A percentile compares a stretch with the other conserved stretches of the same genome.
Conservation (phyloP, 2,329 filamentous ascomycete genomes). For the Aspergillus alliaceus region DNA sequence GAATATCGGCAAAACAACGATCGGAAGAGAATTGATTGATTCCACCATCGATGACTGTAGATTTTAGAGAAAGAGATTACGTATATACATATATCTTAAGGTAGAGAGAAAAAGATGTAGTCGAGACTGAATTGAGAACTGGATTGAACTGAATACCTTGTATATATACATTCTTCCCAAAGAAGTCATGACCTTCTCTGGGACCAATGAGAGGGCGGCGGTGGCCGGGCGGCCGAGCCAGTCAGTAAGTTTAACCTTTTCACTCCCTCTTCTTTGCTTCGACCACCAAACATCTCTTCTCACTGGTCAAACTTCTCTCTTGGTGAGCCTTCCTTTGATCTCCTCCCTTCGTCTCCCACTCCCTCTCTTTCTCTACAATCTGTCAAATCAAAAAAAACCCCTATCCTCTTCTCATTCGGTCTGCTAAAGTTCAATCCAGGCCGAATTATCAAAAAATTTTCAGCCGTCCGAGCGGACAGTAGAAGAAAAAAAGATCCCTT, state of each 20-base stretch:
- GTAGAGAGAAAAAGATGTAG: background rate
- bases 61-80: too few relatives aligned
- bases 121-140: background rate
- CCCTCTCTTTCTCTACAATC: background rate
- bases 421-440: background rate
- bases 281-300: background rate
- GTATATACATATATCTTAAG: background rate
- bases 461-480: background rate
- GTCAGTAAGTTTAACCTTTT: too few relatives aligned
- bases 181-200: too few relatives aligned
- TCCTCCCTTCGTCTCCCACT: constrained; percentile 1
- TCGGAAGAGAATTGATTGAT: background rate
- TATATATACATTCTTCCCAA: background rate
- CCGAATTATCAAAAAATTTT: background rate
- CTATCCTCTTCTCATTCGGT: constrained; percentile 3
- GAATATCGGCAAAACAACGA: background rate
- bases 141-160: background rate
- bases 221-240: background rate
- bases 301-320: constrained; percentile 8
- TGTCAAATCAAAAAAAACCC: background rate
- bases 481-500: constrained; percentile 14
- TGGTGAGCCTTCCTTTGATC: constrained; percentile 3
- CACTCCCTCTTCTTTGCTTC: background rate
- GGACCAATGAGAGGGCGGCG: background rate
- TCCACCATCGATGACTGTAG: too few relatives aligned